These are phyloP conservation scores for Hemileia vastatrix DNA, from an alignment of 1,284 basidiomycete species.

Conservation along the genomic window DNA sequence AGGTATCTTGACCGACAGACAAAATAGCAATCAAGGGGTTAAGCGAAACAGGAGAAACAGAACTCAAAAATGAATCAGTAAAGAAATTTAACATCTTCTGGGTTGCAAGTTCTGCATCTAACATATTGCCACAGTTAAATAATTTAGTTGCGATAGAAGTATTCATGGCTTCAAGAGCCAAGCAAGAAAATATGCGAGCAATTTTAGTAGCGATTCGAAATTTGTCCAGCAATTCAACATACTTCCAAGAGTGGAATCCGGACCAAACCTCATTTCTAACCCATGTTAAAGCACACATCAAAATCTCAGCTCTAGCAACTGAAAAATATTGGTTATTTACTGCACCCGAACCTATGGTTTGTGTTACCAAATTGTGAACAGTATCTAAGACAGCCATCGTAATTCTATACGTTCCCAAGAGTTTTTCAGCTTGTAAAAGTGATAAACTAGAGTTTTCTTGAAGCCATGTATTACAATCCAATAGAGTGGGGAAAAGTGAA, in stretches of 20 bases:
- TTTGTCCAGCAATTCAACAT: conserved; percentile 15
- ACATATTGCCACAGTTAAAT: too few relatives aligned
- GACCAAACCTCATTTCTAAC: conserved; percentile 23
- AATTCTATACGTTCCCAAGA: conserved; percentile 20
- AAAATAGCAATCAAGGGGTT: conserved; percentile 17
- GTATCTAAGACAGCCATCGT: conserved; percentile 18
- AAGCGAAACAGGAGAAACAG: conserved; percentile 10
- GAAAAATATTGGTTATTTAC: conserved; percentile 13
- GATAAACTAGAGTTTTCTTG: neutral
- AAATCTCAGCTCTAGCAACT: conserved; percentile 19
- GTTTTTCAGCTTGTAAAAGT: conserved; percentile 9
- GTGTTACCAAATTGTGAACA: conserved; percentile 14
- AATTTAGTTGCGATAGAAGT: conserved; percentile 8
- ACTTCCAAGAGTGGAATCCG: conserved; percentile 23
- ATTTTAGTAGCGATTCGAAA: conserved; percentile 18
- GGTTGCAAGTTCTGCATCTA: conserved; percentile 13
- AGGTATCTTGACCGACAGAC: conserved; percentile 4
- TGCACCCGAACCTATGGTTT: conserved; percentile 15
- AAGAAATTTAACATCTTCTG: conserved; percentile 3
- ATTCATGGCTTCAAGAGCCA: conserved; percentile 15
- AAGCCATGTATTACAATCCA: conserved; percentile 7
- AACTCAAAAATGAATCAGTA: conserved; percentile 13
- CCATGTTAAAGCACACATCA: conserved; percentile 16
- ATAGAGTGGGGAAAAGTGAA: conserved; percentile 16
- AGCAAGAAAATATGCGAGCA: conserved; percentile 9